Conservation (phyloP, 2,329 filamentous ascomycete species). For the Sclerotinia borealis region DNA sequence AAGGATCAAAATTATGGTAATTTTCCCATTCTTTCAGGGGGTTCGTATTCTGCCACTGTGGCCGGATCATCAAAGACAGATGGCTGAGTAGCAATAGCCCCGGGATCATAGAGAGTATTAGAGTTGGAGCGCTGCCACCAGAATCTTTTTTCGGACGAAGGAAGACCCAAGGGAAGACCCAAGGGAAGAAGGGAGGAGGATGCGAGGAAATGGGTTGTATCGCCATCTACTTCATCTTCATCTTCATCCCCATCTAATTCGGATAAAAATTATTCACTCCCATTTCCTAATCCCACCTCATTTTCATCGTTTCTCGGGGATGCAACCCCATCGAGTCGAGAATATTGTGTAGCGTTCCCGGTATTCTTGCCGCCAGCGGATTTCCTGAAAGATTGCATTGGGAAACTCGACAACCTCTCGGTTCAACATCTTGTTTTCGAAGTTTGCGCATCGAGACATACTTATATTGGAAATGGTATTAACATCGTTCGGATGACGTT, state of each 20-base stretch:
- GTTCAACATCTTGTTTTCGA: background rate
- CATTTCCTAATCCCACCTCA: slow-evolving; percentile 34
- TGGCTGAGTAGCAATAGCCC: slow-evolving; percentile 25
- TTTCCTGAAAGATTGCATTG: background rate
- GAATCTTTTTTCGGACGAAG: slow-evolving; percentile 20
- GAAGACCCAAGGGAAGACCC: slow-evolving; percentile 15
- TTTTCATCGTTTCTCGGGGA: slow-evolving; percentile 42
- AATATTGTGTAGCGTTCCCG: background rate
- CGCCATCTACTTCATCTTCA: slow-evolving; percentile 1
- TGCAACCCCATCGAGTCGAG: background rate
- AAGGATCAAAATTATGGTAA: slow-evolving; percentile 36
- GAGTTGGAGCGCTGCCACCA: slow-evolving; percentile 25
- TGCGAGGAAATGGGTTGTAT: too few species aligned
- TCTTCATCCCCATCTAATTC: slow-evolving; percentile 11
- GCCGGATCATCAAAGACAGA: slow-evolving; percentile 26
- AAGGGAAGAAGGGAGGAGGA: slow-evolving; percentile 5
- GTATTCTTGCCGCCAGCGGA: background rate
- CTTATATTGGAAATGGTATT: background rate
- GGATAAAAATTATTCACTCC: background rate
- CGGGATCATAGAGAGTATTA: slow-evolving; percentile 17
- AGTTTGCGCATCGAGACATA: background rate
- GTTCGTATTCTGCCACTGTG: slow-evolving; percentile 20
- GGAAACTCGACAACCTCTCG: background rate
- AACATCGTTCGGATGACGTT: background rate
- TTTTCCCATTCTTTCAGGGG: slow-evolving; percentile 34